Evolutionary conservation across 2,329 filamentous ascomycete species (phyloP).

Genomic region (Talaromyces verruculosus): DNA sequence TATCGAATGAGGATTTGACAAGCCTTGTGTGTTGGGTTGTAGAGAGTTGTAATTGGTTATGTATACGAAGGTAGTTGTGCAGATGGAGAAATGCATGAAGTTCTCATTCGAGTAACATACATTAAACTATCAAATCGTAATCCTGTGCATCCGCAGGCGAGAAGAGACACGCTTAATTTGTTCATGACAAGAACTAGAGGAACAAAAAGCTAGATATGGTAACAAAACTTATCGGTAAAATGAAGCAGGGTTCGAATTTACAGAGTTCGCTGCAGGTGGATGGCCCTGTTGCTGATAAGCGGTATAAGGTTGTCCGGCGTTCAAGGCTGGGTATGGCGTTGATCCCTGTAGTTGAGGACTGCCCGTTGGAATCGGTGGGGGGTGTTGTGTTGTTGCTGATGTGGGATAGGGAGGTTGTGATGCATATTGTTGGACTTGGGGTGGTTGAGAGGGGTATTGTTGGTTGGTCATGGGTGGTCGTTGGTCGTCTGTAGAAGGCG

Average conservation of each 20-base stretch:
- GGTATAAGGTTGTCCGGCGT: conserved; percentile 36
- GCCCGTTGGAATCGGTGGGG: conserved; percentile 35
- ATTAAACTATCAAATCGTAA: conserved; percentile 7
- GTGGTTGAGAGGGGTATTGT: conserved; percentile 31
- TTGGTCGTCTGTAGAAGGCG: conserved; percentile 40
- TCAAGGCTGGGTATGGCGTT: conserved; percentile 37
- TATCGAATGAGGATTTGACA: not conserved
- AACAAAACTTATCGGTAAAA: conserved; percentile 38
- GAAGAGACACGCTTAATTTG: not conserved
- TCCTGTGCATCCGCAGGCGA: not conserved
- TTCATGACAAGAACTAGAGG: not conserved
- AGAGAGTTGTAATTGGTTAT: not conserved
- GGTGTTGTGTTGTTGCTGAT: conserved; percentile 31
- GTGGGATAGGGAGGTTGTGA: conserved; percentile 37
- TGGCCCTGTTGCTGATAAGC: conserved; percentile 36
- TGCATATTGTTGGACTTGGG: conserved; percentile 26
- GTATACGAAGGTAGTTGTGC: not conserved
- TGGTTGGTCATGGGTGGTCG: conserved; percentile 23
- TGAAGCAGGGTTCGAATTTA: conserved; percentile 39
- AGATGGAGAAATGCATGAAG: not conserved
- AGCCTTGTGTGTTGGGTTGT: not conserved
- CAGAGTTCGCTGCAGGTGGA: conserved; percentile 26
- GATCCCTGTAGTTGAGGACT: conserved; percentile 27
- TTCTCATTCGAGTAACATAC: not conserved
- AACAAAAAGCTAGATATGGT: not conserved